phyloP scores from a whole-genome alignment of 2,329 filamentous ascomycete genomes.

The Curvularia lunata region DNA sequence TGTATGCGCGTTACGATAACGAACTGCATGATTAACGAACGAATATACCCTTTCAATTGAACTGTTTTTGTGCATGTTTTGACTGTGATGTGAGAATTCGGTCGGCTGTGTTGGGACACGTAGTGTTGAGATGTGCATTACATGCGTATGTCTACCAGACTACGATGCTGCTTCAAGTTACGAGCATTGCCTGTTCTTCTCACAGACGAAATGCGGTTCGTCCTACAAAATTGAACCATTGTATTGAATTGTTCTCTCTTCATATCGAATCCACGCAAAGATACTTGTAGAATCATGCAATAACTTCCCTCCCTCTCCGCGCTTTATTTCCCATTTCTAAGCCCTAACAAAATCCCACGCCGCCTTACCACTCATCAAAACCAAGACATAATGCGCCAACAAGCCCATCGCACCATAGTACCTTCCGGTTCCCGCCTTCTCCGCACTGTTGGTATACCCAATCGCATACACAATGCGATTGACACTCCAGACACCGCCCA shows the following conservation, averaged over 20 bases:
- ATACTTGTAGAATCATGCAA: not conserved
- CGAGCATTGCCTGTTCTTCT: too few relatives aligned
- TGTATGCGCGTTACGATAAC: not conserved
- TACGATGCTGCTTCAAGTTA: too few relatives aligned
- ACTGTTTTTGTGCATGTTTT: not conserved
- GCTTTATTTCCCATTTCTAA: slow-evolving; percentile 3
- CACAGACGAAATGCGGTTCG: not conserved
- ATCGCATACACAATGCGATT: slow-evolving; percentile 57
- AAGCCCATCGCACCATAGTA: slow-evolving; percentile 46
- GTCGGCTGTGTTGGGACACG: not conserved
- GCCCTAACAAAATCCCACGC: slow-evolving; percentile 32
- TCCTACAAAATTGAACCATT: not conserved
- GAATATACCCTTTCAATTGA: not conserved
- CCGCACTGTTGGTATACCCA: slow-evolving; percentile 53
- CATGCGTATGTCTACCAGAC: not conserved
- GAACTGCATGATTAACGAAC: not conserved
- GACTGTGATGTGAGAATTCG: not conserved
- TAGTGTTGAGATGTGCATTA: not conserved
- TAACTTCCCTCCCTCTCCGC: too few relatives aligned
- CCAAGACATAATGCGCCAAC: slow-evolving; percentile 41
- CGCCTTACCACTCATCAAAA: slow-evolving; percentile 36
- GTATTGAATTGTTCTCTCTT: not conserved
- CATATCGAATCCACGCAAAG: not conserved
- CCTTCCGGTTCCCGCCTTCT: slow-evolving; percentile 54
- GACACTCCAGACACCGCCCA: slow-evolving; percentile 60